Base-by-base conservation (phyloP, 2,329 filamentous ascomycete genomes). In the Coniochaeta hoffmannii region DNA sequence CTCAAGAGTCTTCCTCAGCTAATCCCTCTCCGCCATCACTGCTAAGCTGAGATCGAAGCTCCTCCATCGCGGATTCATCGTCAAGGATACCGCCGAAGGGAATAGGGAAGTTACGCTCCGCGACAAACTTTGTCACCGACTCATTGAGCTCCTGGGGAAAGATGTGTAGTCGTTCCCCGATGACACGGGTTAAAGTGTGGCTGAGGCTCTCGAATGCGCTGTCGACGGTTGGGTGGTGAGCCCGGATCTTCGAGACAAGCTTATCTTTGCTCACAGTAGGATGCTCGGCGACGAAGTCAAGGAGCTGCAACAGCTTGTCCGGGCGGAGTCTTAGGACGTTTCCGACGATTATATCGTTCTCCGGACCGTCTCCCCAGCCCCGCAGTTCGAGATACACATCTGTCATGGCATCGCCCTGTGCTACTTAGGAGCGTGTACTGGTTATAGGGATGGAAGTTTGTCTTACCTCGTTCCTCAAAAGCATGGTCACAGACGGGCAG, bases 271-370 rank as follows among this genome's bases (percentile, higher is more conserved):
- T 46, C 5, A 22, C 41, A 24, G 74, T 73, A 44, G 61, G 56
- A 46, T 76, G 78, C 54, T 68, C 71, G 62, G 76, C 75, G 17
- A 72, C 72, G 54, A 75, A 71, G 28, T 75, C 70, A 44, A 81
- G 71, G 55, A 80, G 72, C 57, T 75, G 68, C 59, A 79, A 71
- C n/a, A 83, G 69, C 55, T 78, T 70, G 11, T 71, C 65, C 0
- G 80, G 80, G 4, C 71, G 68, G 8, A 82, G 69, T 66, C 81
- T 82, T 61, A 76, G 63, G 57, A 73, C 67, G 0, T 73, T 75
- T 15, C 62, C 62, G 22, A 73, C 66, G 35, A 71, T 68, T 14
- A 57, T 57, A 15, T 60, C 58, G 53, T 71, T 69, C 19, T 64
- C 63, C 14, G 53, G 35, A 11, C 34, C 26, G 4, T 61, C 59